Percentiles rank a stretch among this genome's conserved stretches.
Conservation (phyloP, 1,284 basidiomycete species). For the Marasmius oreades region DNA sequence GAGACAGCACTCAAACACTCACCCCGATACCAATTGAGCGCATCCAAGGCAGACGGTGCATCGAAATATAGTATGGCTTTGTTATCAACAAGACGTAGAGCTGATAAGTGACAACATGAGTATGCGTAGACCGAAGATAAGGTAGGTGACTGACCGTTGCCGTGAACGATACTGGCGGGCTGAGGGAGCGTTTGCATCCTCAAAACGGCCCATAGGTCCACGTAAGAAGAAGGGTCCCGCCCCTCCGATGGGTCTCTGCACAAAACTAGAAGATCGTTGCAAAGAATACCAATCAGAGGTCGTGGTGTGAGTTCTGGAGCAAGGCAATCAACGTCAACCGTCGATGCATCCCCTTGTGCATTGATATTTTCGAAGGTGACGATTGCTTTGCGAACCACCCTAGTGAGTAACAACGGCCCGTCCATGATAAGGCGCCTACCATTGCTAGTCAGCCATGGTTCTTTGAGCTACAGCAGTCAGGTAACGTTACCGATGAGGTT, state of each 20-base stretch:
- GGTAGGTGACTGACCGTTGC: constrained; percentile 57
- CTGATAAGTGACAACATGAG: constrained; percentile 33
- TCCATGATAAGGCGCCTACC: constrained; percentile 83
- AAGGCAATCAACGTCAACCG: constrained; percentile 86
- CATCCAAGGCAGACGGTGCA: constrained; percentile 77
- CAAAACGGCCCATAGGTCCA: constrained; percentile 91
- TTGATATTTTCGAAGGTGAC: constrained; percentile 83
- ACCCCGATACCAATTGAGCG: constrained; percentile 90
- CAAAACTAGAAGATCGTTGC: constrained; percentile 90
- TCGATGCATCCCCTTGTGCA: constrained; percentile 70
- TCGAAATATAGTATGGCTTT: constrained; percentile 93
- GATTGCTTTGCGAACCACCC: constrained; percentile 86
- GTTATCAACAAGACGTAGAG: constrained; percentile 79
- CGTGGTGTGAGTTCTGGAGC: constrained; percentile 78
- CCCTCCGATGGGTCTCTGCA: constrained; percentile 80
- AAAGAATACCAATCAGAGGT: constrained; percentile 75
- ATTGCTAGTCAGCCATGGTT: constrained; percentile 3
- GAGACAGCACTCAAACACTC: constrained; percentile 17
- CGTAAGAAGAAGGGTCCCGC: constrained; percentile 63
- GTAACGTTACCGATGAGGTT: constrained; percentile 81
- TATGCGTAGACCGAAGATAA: constrained; percentile 8
- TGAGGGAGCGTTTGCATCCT: constrained; percentile 88
- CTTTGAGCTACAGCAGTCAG: not conserved
- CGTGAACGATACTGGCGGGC: constrained; percentile 87
- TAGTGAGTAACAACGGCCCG: constrained; percentile 76